A percentile compares a stretch with the other conserved stretches of the same genome.
Evolutionary conservation across 208 protist species (phyloP).

Genomic region (Zelonia costaricensis): DNA sequence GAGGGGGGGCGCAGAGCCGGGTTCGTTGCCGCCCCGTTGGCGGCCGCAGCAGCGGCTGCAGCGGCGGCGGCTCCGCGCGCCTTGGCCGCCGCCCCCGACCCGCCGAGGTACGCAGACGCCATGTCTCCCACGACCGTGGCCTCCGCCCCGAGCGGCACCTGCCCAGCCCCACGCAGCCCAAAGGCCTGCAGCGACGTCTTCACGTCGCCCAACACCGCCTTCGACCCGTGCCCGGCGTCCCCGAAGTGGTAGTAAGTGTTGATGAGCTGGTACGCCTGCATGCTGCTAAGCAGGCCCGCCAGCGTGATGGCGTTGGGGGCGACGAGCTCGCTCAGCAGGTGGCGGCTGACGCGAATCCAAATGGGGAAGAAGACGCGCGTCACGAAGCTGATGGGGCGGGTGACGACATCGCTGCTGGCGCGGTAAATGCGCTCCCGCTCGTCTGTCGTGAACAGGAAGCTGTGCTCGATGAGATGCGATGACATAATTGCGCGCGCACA

Average conservation of each 20-base stretch:
- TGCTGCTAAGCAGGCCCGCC: slow-evolving; percentile 67
- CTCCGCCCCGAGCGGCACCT: slow-evolving; percentile 24
- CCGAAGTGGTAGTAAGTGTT: slow-evolving; percentile 62
- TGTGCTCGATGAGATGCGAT: slow-evolving; percentile 66
- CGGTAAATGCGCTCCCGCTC: slow-evolving; percentile 75
- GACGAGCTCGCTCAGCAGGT: slow-evolving; percentile 76
- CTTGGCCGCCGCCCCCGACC: not conserved
- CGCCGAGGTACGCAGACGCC: slow-evolving; percentile 7
- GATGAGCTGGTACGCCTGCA: slow-evolving; percentile 90
- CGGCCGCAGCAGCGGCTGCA: not conserved
- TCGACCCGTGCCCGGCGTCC: slow-evolving; percentile 6
- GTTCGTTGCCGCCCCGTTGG: not conserved
- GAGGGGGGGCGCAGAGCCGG: slow-evolving; percentile 1
- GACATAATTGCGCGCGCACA: slow-evolving; percentile 43
- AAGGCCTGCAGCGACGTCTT: slow-evolving; percentile 41
- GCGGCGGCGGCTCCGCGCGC: not conserved
- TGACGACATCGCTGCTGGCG: slow-evolving; percentile 69
- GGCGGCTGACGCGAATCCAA: slow-evolving; percentile 58
- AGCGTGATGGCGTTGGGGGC: slow-evolving; percentile 92
- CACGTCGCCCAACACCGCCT: slow-evolving; percentile 17
- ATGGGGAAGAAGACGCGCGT: slow-evolving; percentile 69
- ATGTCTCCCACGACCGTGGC: slow-evolving; percentile 14
- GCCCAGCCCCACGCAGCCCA: slow-evolving; percentile 45
- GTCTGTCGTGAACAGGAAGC: slow-evolving; percentile 73
- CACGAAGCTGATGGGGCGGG: slow-evolving; percentile 72